Evolutionary conservation across 1,284 basidiomycete genomes (phyloP).

Genomic region (Tilletiopsis washingtonensis): DNA sequence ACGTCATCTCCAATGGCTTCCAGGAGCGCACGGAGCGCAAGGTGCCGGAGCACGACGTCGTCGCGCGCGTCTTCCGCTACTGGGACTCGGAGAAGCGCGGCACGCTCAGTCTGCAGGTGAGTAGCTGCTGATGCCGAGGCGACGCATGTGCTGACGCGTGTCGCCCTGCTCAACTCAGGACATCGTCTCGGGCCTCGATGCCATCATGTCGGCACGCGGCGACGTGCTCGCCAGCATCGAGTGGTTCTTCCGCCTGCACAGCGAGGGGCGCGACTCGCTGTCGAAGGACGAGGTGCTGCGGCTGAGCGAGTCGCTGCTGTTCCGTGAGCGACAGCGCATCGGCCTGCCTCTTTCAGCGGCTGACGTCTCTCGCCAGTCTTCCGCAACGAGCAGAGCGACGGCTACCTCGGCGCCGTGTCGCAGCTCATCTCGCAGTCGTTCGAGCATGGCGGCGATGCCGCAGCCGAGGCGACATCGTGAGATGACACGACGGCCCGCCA

Average conservation of each 20-base stretch:
- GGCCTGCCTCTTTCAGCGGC: too few relatives aligned
- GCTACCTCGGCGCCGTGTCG: slow-evolving; percentile 62
- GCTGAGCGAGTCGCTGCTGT: slow-evolving; percentile 80
- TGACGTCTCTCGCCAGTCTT: slow-evolving; percentile 69
- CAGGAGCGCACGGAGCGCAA: slow-evolving; percentile 44
- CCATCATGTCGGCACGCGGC: slow-evolving; percentile 64
- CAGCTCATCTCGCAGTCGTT: slow-evolving; percentile 39
- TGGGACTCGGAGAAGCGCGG: slow-evolving; percentile 43
- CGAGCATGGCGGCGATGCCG: slow-evolving; percentile 1
- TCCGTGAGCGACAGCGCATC: slow-evolving; percentile 53
- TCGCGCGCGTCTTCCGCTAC: slow-evolving; percentile 29
- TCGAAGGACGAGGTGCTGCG: slow-evolving; percentile 90
- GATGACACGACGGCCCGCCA: too few relatives aligned
- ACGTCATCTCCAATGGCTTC: slow-evolving; percentile 58
- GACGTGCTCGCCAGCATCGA: slow-evolving; percentile 97
- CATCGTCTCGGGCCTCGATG: slow-evolving; percentile 77
- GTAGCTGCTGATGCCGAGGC: neutral
- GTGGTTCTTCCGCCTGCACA: slow-evolving; percentile 88
- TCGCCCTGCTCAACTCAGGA: too few relatives aligned
- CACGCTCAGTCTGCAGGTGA: slow-evolving; percentile 31
- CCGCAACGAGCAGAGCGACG: slow-evolving; percentile 92
- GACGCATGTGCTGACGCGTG: neutral
- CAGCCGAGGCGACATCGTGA: too few relatives aligned
- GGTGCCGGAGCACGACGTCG: slow-evolving; percentile 38
- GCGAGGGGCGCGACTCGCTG: slow-evolving; percentile 85